These are phyloP conservation scores for Rosa hybrid DNA, from an alignment of 331 rosid species.

Conservation along the genomic window DNA sequence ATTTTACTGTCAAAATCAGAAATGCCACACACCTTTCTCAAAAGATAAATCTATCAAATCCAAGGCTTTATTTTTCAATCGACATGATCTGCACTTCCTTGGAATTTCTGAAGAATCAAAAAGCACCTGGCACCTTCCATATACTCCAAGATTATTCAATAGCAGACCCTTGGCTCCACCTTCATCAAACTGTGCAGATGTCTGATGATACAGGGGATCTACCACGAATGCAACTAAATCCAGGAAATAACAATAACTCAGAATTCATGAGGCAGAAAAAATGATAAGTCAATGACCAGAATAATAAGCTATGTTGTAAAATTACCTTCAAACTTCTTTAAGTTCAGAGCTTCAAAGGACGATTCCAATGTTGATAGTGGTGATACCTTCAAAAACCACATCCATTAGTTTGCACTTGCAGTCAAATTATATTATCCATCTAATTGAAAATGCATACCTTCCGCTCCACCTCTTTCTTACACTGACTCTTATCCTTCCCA, in stretches of 20 bases:
- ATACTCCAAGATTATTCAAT: conserved; percentile 89
- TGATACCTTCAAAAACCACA: conserved; percentile 41
- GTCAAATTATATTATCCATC: conserved; percentile 9
- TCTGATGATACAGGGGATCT: conserved; percentile 95
- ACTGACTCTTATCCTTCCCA: conserved; percentile 48
- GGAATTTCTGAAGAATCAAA: conserved; percentile 91
- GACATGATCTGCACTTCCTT: conserved; percentile 50
- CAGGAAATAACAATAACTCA: conserved; percentile 31
- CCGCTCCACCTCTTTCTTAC: conserved; percentile 59
- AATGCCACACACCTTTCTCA: conserved; percentile 18
- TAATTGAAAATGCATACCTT: conserved; percentile 53
- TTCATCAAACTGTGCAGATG: conserved; percentile 92
- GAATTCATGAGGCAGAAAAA: neutral
- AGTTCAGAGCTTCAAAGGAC: conserved; percentile 77
- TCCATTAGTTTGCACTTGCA: neutral
- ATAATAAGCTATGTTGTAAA: conserved; percentile 24
- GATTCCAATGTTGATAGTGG: conserved; percentile 91
- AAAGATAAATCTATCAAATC: conserved; percentile 20
- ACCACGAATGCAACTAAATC: conserved; percentile 71
- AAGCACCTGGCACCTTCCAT: conserved; percentile 84
- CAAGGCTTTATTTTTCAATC: neutral
- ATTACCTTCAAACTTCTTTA: conserved; percentile 92
- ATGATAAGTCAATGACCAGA: conserved; percentile 2
- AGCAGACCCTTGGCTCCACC: conserved; percentile 96
- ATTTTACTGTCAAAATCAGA: neutral